Conservation (phyloP, 495 filamentous ascomycete species). For the Immersiella caudata region DNA sequence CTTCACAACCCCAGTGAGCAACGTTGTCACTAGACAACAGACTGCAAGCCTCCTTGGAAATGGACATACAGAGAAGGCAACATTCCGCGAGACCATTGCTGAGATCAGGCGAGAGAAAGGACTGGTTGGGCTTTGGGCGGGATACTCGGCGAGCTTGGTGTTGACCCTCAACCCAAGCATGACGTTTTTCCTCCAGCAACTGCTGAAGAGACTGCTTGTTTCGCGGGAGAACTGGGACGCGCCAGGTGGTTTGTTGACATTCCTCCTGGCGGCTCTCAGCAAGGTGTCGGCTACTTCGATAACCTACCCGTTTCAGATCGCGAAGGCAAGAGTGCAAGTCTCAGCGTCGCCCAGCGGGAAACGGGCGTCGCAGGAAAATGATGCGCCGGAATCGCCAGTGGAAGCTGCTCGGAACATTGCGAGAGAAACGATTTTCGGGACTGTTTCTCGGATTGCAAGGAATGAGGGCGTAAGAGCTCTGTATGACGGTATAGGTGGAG, state of each 20-base stretch:
- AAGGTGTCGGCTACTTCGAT: slow-evolving; percentile 78
- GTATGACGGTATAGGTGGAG: slow-evolving; percentile 76
- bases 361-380: slow-evolving; percentile 15
- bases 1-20: slow-evolving; percentile 80
- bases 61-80: slow-evolving; percentile 27
- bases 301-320: slow-evolving; percentile 86
- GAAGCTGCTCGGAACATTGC: slow-evolving; percentile 6
- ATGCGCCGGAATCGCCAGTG: slow-evolving; percentile 8
- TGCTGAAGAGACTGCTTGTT: slow-evolving; percentile 63
- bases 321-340: slow-evolving; percentile 75
- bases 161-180: slow-evolving; percentile 85
- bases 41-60: slow-evolving; percentile 56
- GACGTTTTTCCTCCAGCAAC: slow-evolving; percentile 81
- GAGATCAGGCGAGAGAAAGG: slow-evolving; percentile 74
- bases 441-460: slow-evolving; percentile 63
- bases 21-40: slow-evolving; percentile 82
- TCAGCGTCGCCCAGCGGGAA: slow-evolving; percentile 35
- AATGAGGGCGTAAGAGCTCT: slow-evolving; percentile 69
- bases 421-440: slow-evolving; percentile 61
- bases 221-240: slow-evolving; percentile 53
- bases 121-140: slow-evolving; percentile 81
- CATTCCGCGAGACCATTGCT: slow-evolving; percentile 61
- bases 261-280: slow-evolving; percentile 78
- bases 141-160: slow-evolving; percentile 79
- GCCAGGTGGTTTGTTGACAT: slow-evolving; percentile 48